Evolutionary conservation across 495 filamentous ascomycete genomes (phyloP).

Genomic region (Xylaria curta): DNA sequence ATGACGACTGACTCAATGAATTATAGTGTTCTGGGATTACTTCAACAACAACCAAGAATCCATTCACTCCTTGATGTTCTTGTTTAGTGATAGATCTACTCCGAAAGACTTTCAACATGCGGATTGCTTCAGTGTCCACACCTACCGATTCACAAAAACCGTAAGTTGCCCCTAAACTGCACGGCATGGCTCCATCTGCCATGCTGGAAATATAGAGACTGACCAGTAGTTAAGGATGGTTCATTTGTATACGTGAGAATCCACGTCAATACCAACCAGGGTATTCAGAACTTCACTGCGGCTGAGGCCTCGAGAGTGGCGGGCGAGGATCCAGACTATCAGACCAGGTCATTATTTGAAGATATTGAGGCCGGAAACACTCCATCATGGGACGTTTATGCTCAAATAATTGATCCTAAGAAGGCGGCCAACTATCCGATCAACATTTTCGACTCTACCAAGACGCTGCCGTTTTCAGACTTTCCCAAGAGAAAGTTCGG

Average conservation of each 20-base stretch:
- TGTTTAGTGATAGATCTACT: constrained; percentile 68
- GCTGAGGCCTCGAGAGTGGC: constrained; percentile 51
- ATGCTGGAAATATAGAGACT: neutral
- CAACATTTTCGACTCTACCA: constrained; percentile 53
- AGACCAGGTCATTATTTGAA: constrained; percentile 47
- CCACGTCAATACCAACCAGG: constrained; percentile 61
- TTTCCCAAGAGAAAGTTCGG: constrained; percentile 52
- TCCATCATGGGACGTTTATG: constrained; percentile 54
- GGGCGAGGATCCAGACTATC: constrained; percentile 56
- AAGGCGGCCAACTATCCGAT: constrained; percentile 40
- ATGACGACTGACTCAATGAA: neutral
- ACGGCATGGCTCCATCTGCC: neutral
- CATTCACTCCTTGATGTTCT: constrained; percentile 73
- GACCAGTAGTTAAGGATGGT: constrained; percentile 45
- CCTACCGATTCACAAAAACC: constrained; percentile 64
- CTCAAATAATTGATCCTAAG: constrained; percentile 57
- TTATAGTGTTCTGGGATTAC: constrained; percentile 48
- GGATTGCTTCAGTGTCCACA: constrained; percentile 63
- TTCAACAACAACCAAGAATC: constrained; percentile 62
- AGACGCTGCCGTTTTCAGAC: constrained; percentile 50
- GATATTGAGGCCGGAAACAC: constrained; percentile 46
- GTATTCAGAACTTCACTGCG: constrained; percentile 59
- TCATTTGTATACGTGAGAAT: constrained; percentile 66
- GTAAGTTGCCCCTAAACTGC: neutral
- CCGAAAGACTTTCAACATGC: constrained; percentile 62